These are phyloP conservation scores for Drechslerella stenobrocha DNA, from an alignment of 2,329 filamentous ascomycete genomes.

Conservation along the genomic window DNA sequence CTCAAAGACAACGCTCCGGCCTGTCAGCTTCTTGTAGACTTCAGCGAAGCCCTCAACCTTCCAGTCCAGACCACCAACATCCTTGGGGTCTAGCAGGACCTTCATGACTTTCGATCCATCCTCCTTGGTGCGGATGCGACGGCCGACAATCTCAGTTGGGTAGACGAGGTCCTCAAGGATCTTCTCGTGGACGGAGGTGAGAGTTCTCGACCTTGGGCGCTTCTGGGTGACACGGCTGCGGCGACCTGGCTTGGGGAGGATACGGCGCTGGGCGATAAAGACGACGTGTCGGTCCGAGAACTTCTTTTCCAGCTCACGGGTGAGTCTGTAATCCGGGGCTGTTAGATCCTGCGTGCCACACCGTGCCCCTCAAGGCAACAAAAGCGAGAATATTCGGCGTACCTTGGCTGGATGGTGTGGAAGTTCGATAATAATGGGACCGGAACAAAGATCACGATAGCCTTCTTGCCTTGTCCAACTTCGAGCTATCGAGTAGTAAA, in stretches of 20 bases:
- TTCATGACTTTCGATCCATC: constrained; percentile 98
- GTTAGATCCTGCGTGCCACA: constrained; percentile 3
- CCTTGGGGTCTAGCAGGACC: constrained; percentile 99
- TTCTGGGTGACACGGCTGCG: constrained; percentile 97
- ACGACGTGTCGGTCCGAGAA: constrained; percentile 99
- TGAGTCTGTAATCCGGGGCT: constrained; percentile 68
- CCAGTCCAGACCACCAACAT: constrained; percentile 99
- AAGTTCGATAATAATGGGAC: constrained; percentile 97
- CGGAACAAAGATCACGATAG: constrained; percentile 99
- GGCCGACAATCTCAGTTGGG: constrained; percentile 99
- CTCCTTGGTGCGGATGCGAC: constrained; percentile 98
- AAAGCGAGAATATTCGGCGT: constrained; percentile 60
- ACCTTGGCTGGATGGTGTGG: constrained; percentile 99
- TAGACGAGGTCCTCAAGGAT: constrained; percentile 98
- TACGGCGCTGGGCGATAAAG: constrained; percentile 98
- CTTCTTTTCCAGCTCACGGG: constrained; percentile 99
- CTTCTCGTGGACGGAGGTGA: constrained; percentile 97
- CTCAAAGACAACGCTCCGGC: constrained; percentile 96
- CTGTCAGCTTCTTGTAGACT: constrained; percentile 97
- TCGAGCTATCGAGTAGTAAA: constrained; percentile 82
- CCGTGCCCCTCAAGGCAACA: background rate
- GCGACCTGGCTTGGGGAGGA: constrained; percentile 94
- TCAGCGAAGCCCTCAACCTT: constrained; percentile 99
- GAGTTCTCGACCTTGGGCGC: constrained; percentile 94
- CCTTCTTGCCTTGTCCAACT: constrained; percentile 99